These are phyloP conservation scores for Fusarium longipes DNA, from an alignment of 2,329 filamentous ascomycete species.

Conservation along the genomic window DNA sequence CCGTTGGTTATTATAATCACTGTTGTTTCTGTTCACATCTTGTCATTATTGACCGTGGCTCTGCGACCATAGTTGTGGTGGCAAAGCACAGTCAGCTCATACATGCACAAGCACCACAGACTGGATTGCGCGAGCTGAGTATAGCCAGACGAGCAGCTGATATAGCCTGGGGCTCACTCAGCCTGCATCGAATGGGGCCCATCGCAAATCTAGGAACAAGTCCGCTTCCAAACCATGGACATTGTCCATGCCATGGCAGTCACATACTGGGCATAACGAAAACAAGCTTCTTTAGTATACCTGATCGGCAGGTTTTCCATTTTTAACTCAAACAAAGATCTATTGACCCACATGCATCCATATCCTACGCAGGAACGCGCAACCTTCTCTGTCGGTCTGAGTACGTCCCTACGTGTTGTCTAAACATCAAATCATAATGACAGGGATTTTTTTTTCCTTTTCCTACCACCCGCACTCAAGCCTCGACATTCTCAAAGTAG, in stretches of 20 bases:
- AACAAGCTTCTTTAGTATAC: constrained; percentile 19
- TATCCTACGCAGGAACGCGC: constrained; percentile 29
- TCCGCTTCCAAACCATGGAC: background rate
- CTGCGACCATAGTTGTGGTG: background rate
- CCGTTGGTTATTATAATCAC: background rate
- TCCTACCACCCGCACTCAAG: constrained; percentile 33
- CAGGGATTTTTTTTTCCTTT: constrained; percentile 5
- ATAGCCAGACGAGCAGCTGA: constrained; percentile 1
- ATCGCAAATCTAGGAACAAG: constrained; percentile 13
- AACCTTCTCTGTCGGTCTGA: constrained; percentile 3
- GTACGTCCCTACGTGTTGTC: constrained; percentile 19
- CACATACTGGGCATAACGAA: constrained; percentile 2
- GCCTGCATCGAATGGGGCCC: constrained; percentile 6
- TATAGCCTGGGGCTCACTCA: background rate
- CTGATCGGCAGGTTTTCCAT: constrained; percentile 24
- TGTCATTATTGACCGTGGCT: background rate
- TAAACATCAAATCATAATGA: constrained; percentile 21
- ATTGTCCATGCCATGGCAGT: constrained; percentile 1
- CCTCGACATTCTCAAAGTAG: constrained; percentile 82
- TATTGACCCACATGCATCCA: constrained; percentile 19
- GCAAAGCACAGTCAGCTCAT: constrained; percentile 9
- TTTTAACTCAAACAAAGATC: constrained; percentile 23
- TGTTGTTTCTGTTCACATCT: constrained; percentile 2
- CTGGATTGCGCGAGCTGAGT: background rate
- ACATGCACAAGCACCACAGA: background rate